phyloP scores from a whole-genome alignment of 495 filamentous ascomycete genomes.

The Delitschia confertaspora region DNA sequence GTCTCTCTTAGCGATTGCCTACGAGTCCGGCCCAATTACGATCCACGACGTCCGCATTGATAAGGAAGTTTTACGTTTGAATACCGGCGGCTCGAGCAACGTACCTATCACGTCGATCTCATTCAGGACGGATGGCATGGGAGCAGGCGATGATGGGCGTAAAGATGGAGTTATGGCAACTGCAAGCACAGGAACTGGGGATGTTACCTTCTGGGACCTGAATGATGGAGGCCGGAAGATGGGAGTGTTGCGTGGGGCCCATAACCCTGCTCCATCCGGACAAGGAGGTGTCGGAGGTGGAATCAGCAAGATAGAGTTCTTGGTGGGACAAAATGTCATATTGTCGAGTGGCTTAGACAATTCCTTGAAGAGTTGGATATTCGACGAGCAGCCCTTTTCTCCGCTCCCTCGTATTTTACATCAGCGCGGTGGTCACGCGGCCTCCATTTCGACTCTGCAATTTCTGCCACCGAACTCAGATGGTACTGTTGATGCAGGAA shows the following conservation, averaged over 20 bases:
- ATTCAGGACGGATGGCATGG: conserved; percentile 84
- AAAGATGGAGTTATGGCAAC: conserved; percentile 81
- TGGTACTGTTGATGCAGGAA: conserved; percentile 75
- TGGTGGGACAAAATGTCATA: conserved; percentile 83
- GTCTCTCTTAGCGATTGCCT: conserved; percentile 80
- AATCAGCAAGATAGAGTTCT: conserved; percentile 75
- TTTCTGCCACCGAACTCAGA: conserved; percentile 83
- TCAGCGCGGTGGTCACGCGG: conserved; percentile 76
- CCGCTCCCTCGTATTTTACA: conserved; percentile 78
- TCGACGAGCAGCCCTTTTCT: conserved; percentile 78
- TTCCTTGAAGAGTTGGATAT: conserved; percentile 88
- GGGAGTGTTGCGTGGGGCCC: conserved; percentile 75
- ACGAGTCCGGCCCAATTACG: conserved; percentile 64
- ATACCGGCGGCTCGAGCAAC: conserved; percentile 45
- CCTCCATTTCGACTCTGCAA: conserved; percentile 63
- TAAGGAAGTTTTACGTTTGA: conserved; percentile 56
- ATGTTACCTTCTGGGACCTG: conserved; percentile 93
- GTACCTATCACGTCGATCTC: conserved; percentile 66
- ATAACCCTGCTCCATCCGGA: conserved; percentile 56
- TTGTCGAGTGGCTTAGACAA: conserved; percentile 89
- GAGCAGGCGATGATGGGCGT: conserved; percentile 78
- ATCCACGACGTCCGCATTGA: conserved; percentile 76
- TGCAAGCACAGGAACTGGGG: conserved; percentile 58
- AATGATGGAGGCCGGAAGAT: conserved; percentile 74
- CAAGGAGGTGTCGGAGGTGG: conserved; percentile 50